Conservation (phyloP, 2,329 filamentous ascomycete species). For the Mollisiaceae sp. region DNA sequence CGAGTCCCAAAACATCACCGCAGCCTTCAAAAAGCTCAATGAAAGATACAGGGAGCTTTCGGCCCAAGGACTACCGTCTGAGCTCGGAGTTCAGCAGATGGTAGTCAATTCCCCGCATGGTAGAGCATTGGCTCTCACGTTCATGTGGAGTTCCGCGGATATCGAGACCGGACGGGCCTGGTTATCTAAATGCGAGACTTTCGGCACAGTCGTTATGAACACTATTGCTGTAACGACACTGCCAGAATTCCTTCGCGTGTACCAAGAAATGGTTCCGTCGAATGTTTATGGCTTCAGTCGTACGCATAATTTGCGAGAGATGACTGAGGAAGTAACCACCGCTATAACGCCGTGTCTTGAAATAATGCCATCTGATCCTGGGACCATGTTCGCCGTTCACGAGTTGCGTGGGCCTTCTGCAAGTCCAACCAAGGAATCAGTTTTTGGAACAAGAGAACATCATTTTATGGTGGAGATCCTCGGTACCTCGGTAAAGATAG, state of each 20-base stretch:
- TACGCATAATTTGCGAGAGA: constrained; percentile 22
- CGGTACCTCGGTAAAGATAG: constrained; percentile 32
- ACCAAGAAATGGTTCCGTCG: background rate
- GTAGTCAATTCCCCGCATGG: constrained; percentile 43
- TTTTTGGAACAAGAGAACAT: constrained; percentile 41
- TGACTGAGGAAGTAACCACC: constrained; percentile 17
- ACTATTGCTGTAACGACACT: constrained; percentile 38
- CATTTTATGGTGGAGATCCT: constrained; percentile 48
- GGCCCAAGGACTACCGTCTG: constrained; percentile 33
- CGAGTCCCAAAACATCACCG: constrained; percentile 41
- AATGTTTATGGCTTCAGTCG: constrained; percentile 17
- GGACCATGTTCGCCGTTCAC: constrained; percentile 42
- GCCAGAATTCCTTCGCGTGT: constrained; percentile 30
- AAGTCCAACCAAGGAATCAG: constrained; percentile 31
- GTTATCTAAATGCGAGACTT: constrained; percentile 39
- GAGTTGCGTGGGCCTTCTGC: constrained; percentile 38
- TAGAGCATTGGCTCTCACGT: constrained; percentile 36
- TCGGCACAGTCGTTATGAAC: constrained; percentile 40
- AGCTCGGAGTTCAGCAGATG: constrained; percentile 35
- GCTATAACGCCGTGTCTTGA: constrained; percentile 20
- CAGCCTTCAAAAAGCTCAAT: constrained; percentile 37
- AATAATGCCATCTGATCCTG: constrained; percentile 37
- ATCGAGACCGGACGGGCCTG: constrained; percentile 40
- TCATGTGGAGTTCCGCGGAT: constrained; percentile 45
- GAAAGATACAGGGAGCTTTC: constrained; percentile 35